These are phyloP conservation scores for Phytophthora meadii DNA, from an alignment of 352 stramenopile species.

Conservation along the genomic window DNA sequence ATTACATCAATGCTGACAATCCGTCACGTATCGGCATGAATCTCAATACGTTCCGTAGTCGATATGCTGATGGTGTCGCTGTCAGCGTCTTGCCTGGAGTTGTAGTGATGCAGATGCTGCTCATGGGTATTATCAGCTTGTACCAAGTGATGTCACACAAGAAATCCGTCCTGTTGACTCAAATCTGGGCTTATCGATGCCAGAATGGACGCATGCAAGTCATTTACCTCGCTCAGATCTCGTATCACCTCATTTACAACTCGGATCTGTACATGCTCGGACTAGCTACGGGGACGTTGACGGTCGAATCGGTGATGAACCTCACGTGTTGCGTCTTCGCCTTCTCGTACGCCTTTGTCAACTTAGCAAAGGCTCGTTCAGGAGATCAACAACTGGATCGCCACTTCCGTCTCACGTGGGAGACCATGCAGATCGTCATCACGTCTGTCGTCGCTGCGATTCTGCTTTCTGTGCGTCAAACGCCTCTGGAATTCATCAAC, in stretches of 20 bases:
- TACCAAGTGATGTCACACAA: slow-evolving; percentile 43
- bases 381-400: slow-evolving; percentile 37
- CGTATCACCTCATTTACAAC: slow-evolving; percentile 38
- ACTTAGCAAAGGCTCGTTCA: slow-evolving; percentile 29
- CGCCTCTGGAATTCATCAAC: slow-evolving; percentile 29
- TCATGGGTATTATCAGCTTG: slow-evolving; percentile 36
- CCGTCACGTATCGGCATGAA: slow-evolving; percentile 26
- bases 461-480: slow-evolving; percentile 13
- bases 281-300: slow-evolving; percentile 35
- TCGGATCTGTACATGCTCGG: slow-evolving; percentile 38
- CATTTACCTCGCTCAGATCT: slow-evolving; percentile 37
- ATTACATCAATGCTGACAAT: slow-evolving; percentile 12
- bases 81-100: slow-evolving; percentile 32
- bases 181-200: slow-evolving; percentile 44
- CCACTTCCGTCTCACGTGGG: slow-evolving; percentile 37
- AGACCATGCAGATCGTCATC: slow-evolving; percentile 38
- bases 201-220: slow-evolving; percentile 41
- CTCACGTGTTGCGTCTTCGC: slow-evolving; percentile 41
- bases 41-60: slow-evolving; percentile 26
- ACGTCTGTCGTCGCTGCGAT: slow-evolving; percentile 18
- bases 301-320: slow-evolving; percentile 34
- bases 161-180: slow-evolving; percentile 33
- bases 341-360: slow-evolving; percentile 36
- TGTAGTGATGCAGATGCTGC: slow-evolving; percentile 35
- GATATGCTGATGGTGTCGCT: slow-evolving; percentile 22